These are phyloP conservation scores for Pythium biforme DNA, from an alignment of 352 stramenopile species.

Conservation along the genomic window DNA sequence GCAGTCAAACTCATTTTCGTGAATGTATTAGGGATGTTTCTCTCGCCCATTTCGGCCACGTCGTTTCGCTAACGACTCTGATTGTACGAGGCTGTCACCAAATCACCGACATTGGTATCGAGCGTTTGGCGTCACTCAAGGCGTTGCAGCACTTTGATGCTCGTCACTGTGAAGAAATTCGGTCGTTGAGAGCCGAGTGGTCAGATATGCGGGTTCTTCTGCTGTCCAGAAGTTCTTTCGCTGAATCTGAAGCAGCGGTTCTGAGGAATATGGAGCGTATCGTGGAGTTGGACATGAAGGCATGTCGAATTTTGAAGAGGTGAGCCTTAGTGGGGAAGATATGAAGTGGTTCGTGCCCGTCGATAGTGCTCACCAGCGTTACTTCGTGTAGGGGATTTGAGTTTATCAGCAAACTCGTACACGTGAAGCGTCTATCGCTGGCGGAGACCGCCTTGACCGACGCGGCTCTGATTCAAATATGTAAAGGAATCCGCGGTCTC, in stretches of 20 bases:
- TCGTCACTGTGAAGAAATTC: conserved; percentile 60
- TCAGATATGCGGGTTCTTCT: conserved; percentile 50
- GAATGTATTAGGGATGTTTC: conserved; percentile 25
- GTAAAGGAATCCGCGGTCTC: conserved; percentile 40
- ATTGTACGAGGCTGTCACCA: conserved; percentile 43
- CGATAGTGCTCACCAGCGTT: neutral
- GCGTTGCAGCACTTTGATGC: conserved; percentile 66
- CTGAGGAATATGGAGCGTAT: conserved; percentile 50
- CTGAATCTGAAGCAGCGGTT: conserved; percentile 56
- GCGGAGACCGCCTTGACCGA: conserved; percentile 64
- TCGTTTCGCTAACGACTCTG: conserved; percentile 19
- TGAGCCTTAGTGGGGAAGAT: conserved; percentile 17
- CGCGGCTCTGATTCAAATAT: conserved; percentile 57
- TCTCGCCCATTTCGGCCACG: conserved; percentile 25
- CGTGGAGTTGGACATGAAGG: conserved; percentile 61
- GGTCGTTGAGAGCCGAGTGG: conserved; percentile 53
- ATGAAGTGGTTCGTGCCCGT: neutral
- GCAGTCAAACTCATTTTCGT: neutral
- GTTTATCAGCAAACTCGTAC: conserved; percentile 57
- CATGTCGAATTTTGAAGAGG: conserved; percentile 72
- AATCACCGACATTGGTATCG: conserved; percentile 49
- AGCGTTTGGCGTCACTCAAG: conserved; percentile 37
- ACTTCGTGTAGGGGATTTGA: conserved; percentile 47
- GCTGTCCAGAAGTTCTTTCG: conserved; percentile 59
- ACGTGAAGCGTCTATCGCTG: conserved; percentile 57